Evolutionary conservation across 495 filamentous ascomycete species (phyloP), one percentile per base, ranked within the genome.

Genomic region (Zalerion maritima): DNA sequence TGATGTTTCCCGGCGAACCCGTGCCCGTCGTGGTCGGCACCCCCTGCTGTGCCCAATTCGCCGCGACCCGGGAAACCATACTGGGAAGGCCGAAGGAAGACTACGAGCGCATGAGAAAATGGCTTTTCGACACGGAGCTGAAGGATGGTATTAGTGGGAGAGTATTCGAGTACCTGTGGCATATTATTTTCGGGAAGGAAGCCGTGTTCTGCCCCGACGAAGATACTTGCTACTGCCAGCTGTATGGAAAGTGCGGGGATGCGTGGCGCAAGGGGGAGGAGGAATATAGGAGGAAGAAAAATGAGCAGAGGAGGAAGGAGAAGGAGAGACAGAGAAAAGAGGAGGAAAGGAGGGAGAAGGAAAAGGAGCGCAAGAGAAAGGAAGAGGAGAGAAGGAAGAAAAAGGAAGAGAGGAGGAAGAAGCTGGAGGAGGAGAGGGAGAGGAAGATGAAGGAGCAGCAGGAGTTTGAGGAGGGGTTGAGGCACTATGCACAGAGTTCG

Each of bases 181-280:
- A 79, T 47, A 63, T 71, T 18, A 63, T 78, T 14, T 78, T 78
- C 38, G 43, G 52, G 2, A 29, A 69, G 45, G 25, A 70, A 18
- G 54, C 62, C 5, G 54, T 71, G 6, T 46, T 65, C 22, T 85
- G 80, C 42, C 74, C 76, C 8, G 55, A 55, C 13, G 68, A 77
- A 50, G 65, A 73, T 41, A 50, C 75, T 0, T 87, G 81, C 48
- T 78, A 81, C 31, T 87, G 81, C 45, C 75, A 81, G 35, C 76
- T 70, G 11, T 87, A 73, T 28, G 79, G 80, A 1, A 55, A 75
- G n/a, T 87, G 81, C n/a, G n/a, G n/a, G n/a, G n/a, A n/a, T n/a
- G n/a, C n/a, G n/a, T n/a, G n/a, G n/a, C n/a, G n/a, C n/a, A n/a
- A n/a, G n/a, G n/a, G n/a, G n/a, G n/a, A n/a, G n/a, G n/a, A n/a